Conservation (phyloP, 2,329 filamentous ascomycete genomes). For the Trichoderma citrinoviride region DNA sequence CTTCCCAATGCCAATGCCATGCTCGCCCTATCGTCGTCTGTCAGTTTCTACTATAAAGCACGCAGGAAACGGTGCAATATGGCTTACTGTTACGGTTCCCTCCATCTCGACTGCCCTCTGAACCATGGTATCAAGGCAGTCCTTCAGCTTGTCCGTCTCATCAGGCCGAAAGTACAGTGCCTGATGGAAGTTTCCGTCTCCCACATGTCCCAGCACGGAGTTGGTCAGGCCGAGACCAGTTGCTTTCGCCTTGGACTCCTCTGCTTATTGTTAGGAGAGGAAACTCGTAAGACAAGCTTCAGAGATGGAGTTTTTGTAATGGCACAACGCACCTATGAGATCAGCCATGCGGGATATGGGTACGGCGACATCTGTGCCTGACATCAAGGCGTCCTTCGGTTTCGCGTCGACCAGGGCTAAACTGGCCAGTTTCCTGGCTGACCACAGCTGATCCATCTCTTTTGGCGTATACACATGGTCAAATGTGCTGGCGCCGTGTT, state of each 20-base stretch:
- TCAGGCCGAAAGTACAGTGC: slow-evolving; percentile 38
- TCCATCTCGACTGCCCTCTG: slow-evolving; percentile 67
- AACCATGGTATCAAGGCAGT: slow-evolving; percentile 67
- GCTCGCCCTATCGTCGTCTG: slow-evolving; percentile 50
- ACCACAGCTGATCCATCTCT: slow-evolving; percentile 70
- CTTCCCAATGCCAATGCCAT: slow-evolving; percentile 69
- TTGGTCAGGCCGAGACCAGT: slow-evolving; percentile 59
- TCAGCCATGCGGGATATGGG: slow-evolving; percentile 69
- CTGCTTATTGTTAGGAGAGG: slow-evolving; percentile 31
- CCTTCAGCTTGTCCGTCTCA: slow-evolving; percentile 54
- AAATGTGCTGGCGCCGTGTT: slow-evolving; percentile 55
- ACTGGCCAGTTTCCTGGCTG: slow-evolving; percentile 69
- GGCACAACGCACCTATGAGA: slow-evolving; percentile 51
- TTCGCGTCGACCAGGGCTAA: slow-evolving; percentile 70
- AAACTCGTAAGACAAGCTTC: neutral
- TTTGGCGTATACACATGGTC: slow-evolving; percentile 64
- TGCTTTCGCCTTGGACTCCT: slow-evolving; percentile 65
- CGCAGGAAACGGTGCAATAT: slow-evolving; percentile 25
- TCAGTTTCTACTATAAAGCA: neutral
- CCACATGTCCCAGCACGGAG: slow-evolving; percentile 70
- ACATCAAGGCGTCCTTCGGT: slow-evolving; percentile 60
- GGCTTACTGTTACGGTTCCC: slow-evolving; percentile 63
- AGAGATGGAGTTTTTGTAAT: neutral
- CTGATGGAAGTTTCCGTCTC: slow-evolving; percentile 73
- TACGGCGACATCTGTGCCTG: slow-evolving; percentile 80